Conservation (phyloP, 1,284 basidiomycete species). For the Trichosporon sp. region DNA sequence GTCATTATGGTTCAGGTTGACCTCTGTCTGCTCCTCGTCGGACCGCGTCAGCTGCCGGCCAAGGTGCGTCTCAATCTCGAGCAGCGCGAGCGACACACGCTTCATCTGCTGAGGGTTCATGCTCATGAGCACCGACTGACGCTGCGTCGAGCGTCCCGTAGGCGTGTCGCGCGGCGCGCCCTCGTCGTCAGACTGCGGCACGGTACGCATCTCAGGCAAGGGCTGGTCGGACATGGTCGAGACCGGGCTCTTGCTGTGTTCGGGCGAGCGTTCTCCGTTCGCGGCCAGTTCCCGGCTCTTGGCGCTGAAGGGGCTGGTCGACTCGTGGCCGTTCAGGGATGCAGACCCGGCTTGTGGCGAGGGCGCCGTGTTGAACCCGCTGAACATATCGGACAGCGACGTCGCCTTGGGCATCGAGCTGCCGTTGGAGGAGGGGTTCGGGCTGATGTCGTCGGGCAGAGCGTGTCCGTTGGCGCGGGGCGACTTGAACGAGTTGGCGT, state of each 20-base stretch:
- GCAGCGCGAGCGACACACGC: constrained; percentile 49
- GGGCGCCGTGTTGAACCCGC: not conserved
- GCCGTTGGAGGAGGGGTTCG: constrained; percentile 14
- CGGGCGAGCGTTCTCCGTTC: not conserved
- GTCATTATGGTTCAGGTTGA: constrained; percentile 25
- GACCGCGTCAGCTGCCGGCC: constrained; percentile 17
- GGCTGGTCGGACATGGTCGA: constrained; percentile 4
- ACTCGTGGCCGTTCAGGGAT: constrained; percentile 16
- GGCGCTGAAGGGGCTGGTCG: constrained; percentile 5
- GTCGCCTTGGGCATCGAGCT: not conserved
- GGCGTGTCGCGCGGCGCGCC: not conserved
- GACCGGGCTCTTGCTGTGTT: constrained; percentile 4
- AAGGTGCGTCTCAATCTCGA: constrained; percentile 47
- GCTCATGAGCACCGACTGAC: constrained; percentile 44
- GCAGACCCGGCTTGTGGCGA: not conserved
- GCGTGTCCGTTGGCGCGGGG: not conserved
- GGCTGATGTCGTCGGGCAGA: not conserved
- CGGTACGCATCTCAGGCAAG: not conserved
- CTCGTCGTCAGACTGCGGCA: constrained; percentile 8
- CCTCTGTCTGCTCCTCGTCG: constrained; percentile 29
- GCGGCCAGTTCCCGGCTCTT: not conserved
- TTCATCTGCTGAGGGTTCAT: constrained; percentile 48
- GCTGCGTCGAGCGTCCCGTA: constrained; percentile 23
- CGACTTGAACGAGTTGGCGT: not conserved
- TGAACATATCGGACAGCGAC: constrained; percentile 7